A percentile compares a stretch with the other conserved stretches of the same genome.
Conservation (phyloP, 2,329 filamentous ascomycete species). For the Cladorrhinum sp. region DNA sequence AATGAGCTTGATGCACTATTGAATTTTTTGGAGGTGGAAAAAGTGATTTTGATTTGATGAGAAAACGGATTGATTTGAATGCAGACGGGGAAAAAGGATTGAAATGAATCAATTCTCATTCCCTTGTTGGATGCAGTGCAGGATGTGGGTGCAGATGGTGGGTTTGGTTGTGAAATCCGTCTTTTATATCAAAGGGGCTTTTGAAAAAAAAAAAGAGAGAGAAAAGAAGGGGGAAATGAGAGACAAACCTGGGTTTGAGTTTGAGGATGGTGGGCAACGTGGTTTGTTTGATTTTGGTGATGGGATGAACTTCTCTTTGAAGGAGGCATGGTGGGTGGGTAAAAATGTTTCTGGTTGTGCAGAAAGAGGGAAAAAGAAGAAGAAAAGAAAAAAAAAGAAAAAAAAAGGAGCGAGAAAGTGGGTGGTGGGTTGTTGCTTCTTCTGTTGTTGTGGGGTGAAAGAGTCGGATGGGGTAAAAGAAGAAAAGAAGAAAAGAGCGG, state of each 20-base stretch:
- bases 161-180: background rate
- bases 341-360: background rate
- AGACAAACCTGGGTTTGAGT: background rate
- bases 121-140: background rate
- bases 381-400: too few relatives aligned
- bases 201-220: slow-evolving; percentile 1
- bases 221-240: slow-evolving; percentile 1
- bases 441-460: background rate
- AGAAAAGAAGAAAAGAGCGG: background rate
- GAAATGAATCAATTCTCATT: background rate
- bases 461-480: background rate
- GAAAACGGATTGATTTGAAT: background rate
- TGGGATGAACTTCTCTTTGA: slow-evolving; percentile 4
- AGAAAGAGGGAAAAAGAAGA: too few relatives aligned
- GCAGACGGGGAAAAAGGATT: background rate
- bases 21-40: background rate
- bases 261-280: background rate
- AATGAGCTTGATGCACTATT: background rate
- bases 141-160: background rate
- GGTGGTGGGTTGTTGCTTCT: background rate
- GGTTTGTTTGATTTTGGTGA: background rate
- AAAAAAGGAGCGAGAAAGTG: background rate
- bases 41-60: too few relatives aligned
- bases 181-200: background rate
- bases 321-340: background rate